Base-by-base conservation (phyloP, 768 basidiomycete genomes). In the Phylloporus sp. region DNA sequence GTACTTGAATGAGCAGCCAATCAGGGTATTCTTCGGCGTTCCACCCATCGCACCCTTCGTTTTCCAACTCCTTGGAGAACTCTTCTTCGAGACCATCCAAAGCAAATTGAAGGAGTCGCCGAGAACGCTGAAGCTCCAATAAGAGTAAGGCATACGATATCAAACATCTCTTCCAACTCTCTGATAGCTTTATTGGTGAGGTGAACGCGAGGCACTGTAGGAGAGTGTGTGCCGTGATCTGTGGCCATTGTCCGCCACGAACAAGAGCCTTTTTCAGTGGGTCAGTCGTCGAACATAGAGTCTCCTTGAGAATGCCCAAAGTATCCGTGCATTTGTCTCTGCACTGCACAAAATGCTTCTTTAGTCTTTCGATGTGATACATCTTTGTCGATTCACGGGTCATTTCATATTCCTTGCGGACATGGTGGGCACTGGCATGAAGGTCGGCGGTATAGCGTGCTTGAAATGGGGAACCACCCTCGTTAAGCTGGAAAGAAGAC, bases 1-100 rank as follows among this genome's bases (percentile, higher is more conserved):
- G 29, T 11, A 75, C 72, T 64, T 78, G 76, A 10, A 78, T 68
- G 24, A 78, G 52, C 1, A 76, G 56, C 77, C 76, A 78, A 45
- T 75, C 74, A 0, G 69, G 63, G 45, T 70, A 49, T 1, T 16
- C 20, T 32, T 62, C 47, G 1, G 56, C 46, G n/a, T 56, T 32
- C 53, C 56, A 60, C 1, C 50, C 60, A 12, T 59, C 53, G 8
- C 49, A 60, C 12, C 59, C 61, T 4, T 41, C 51, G 5, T 62
- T 69, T 0, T 54, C 32, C 4, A 64, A 7, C 38, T 68, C 64
- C 45, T 50, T 62, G 23, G 39, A 57, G 28, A 73, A 60, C 2
- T 72, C 73, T 5, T 70, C 68, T 2, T 49, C 44, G 4, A 61
- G 64, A 18, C 47, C 36, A 5, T 53, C 47, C 0, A 52, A 49